A percentile compares a stretch with the other conserved stretches of the same genome.
Evolutionary conservation across 108 stramenopile genomes (phyloP).

Genomic region (Cylindrotheca fusiformis): DNA sequence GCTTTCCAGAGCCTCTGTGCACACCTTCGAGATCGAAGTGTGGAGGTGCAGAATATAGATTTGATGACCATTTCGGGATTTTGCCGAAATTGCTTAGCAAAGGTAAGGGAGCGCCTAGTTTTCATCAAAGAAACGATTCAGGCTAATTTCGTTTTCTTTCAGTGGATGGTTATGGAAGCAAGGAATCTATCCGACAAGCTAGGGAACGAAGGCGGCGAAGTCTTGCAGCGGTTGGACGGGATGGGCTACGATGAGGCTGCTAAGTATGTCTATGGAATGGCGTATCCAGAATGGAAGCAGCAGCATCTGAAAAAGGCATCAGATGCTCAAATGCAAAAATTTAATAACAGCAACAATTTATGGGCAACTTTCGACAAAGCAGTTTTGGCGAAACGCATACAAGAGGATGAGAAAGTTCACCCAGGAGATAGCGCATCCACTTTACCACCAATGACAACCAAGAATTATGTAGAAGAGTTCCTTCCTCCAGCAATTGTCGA

Average conservation of each 20-base stretch:
- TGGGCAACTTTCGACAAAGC: conserved; percentile 78
- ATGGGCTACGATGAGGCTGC: conserved; percentile 87
- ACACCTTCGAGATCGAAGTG: conserved; percentile 71
- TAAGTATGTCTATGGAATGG: conserved; percentile 78
- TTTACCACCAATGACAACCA: conserved; percentile 2
- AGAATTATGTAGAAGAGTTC: conserved; percentile 21
- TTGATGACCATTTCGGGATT: conserved; percentile 89
- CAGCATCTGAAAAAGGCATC: conserved; percentile 74
- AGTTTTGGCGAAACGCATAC: conserved; percentile 43
- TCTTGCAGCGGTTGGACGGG: conserved; percentile 49
- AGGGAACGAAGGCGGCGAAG: too few relatives aligned
- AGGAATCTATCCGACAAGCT: conserved; percentile 51
- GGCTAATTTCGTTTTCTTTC: neutral
- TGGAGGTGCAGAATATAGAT: conserved; percentile 84
- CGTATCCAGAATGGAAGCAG: conserved; percentile 82
- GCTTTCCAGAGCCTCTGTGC: conserved; percentile 65
- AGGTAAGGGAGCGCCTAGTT: conserved; percentile 40
- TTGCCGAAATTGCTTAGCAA: conserved; percentile 91
- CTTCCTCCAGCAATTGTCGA: conserved; percentile 32
- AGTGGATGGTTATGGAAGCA: conserved; percentile 85
- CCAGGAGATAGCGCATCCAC: too few relatives aligned
- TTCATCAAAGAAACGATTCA: neutral
- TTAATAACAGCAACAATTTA: conserved; percentile 60
- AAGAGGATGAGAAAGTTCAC: too few relatives aligned
- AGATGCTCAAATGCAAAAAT: conserved; percentile 73